These are phyloP conservation scores for Bipolaris cookei DNA, from an alignment of 2,329 filamentous ascomycete genomes.

Conservation along the genomic window DNA sequence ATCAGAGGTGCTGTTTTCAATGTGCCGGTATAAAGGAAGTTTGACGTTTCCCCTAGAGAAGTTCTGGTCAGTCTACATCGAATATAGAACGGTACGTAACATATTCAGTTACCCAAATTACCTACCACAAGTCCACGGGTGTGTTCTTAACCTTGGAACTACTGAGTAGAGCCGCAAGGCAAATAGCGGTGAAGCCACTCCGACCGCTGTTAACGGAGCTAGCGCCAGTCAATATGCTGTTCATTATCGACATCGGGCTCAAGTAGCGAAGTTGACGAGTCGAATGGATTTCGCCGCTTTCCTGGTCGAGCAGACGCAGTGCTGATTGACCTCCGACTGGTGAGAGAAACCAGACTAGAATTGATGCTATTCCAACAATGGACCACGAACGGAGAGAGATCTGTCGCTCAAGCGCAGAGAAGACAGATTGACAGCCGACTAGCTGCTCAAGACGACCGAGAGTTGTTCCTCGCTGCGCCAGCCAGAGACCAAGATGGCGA, in stretches of 20 bases:
- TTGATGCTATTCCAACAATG: conserved; percentile 31
- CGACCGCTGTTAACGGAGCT: conserved; percentile 24
- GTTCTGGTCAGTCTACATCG: too few relatives aligned
- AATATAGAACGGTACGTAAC: too few relatives aligned
- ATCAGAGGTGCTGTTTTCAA: conserved; percentile 26
- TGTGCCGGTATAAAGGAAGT: conserved; percentile 30
- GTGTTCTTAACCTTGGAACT: conserved; percentile 31
- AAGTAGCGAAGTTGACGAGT: conserved; percentile 29
- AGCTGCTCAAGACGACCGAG: conserved; percentile 39
- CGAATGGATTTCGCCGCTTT: conserved; percentile 17
- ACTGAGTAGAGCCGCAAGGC: conserved; percentile 33
- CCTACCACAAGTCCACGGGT: conserved; percentile 31
- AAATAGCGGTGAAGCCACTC: conserved; percentile 29
- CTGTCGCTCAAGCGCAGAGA: conserved; percentile 40
- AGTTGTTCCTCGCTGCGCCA: conserved; percentile 37
- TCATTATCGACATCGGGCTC: conserved; percentile 16
- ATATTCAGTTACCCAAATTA: background rate
- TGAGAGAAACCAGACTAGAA: conserved; percentile 38
- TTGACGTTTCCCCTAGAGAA: conserved; percentile 32
- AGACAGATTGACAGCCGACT: conserved; percentile 39
- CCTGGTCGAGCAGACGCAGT: conserved; percentile 31
- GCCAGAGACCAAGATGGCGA: conserved; percentile 33
- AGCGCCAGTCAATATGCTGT: conserved; percentile 19
- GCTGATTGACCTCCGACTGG: conserved; percentile 41
- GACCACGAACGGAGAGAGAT: conserved; percentile 34